Evolutionary conservation across 2,329 filamentous ascomycete genomes (phyloP).

Genomic region (Cladosporium cucumerinum): DNA sequence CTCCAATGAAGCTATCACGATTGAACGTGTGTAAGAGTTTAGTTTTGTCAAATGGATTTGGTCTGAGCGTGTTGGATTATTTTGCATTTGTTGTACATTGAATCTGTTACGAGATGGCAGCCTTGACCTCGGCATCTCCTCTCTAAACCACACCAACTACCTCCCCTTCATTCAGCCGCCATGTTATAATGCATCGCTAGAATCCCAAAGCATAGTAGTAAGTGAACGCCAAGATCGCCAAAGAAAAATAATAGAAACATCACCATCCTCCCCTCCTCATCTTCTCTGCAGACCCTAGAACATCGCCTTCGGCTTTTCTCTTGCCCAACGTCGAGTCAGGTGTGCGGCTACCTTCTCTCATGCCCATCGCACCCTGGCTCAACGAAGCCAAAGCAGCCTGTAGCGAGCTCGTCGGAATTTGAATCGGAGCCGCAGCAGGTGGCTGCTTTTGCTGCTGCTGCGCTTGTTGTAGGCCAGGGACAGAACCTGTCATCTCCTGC

Average conservation of each 20-base stretch:
- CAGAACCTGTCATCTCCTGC: conserved; percentile 58
- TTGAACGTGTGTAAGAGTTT: background rate
- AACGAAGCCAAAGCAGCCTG: conserved; percentile 25
- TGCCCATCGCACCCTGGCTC: conserved; percentile 16
- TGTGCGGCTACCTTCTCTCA: conserved; percentile 34
- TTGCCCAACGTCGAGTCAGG: conserved; percentile 35
- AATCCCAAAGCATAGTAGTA: background rate
- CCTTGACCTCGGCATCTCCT: background rate
- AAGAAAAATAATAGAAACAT: background rate
- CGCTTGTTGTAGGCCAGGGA: conserved; percentile 1
- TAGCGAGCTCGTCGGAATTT: conserved; percentile 20
- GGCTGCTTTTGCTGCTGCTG: conserved; percentile 43
- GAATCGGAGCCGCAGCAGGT: background rate
- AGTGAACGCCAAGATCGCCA: background rate
- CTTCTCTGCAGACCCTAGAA: conserved; percentile 18
- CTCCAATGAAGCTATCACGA: background rate
- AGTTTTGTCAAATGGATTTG: background rate
- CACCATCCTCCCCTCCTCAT: conserved; percentile 11
- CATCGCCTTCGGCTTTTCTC: conserved; percentile 33
- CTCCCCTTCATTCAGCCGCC: background rate
- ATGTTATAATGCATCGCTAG: background rate
- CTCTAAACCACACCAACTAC: background rate
- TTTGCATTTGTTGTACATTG: background rate
- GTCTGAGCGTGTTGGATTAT: background rate
- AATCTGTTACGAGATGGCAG: background rate